phyloP scores from a whole-genome alignment of 2,329 filamentous ascomycete genomes.

The Talaromyces sp. region DNA sequence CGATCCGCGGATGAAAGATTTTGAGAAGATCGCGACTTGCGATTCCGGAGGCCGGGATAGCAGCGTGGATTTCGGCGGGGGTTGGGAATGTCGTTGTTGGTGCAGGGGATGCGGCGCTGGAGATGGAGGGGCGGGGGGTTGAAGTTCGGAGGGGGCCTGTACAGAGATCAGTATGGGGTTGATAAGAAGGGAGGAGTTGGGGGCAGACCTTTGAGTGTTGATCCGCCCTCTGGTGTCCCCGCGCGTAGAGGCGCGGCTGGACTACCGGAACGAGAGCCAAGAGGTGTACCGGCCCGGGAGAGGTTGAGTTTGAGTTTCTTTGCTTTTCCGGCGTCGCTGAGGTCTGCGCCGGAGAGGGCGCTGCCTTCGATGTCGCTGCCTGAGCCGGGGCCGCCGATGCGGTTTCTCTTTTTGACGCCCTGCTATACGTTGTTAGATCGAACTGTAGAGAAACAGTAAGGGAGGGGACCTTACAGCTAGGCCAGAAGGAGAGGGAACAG shows the following conservation, averaged over 20 bases:
- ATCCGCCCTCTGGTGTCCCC: constrained; percentile 39
- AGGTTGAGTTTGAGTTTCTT: constrained; percentile 52
- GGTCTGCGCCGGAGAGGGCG: constrained; percentile 48
- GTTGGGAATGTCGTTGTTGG: constrained; percentile 42
- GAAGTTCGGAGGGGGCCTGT: constrained; percentile 7
- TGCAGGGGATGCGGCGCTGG: neutral
- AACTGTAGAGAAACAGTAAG: neutral
- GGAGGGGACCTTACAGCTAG: constrained; percentile 38
- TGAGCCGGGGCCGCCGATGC: constrained; percentile 44
- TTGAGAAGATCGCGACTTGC: constrained; percentile 45
- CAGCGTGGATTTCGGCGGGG: constrained; percentile 47
- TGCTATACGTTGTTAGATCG: constrained; percentile 30
- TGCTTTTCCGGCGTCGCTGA: constrained; percentile 45
- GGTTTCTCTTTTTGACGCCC: constrained; percentile 54
- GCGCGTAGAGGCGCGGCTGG: constrained; percentile 40
- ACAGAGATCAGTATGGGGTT: neutral
- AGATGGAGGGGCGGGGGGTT: constrained; percentile 5
- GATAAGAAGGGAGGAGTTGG: neutral
- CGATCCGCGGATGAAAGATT: constrained; percentile 45
- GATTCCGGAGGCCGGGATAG: constrained; percentile 48
- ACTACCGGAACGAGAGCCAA: constrained; percentile 51
- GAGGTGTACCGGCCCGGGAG: constrained; percentile 45
- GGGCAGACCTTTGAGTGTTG: constrained; percentile 30
- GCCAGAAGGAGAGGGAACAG: constrained; percentile 61
- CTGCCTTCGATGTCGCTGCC: constrained; percentile 58